Conservation (phyloP, 495 filamentous ascomycete species). For the Talaromyces ruber region DNA sequence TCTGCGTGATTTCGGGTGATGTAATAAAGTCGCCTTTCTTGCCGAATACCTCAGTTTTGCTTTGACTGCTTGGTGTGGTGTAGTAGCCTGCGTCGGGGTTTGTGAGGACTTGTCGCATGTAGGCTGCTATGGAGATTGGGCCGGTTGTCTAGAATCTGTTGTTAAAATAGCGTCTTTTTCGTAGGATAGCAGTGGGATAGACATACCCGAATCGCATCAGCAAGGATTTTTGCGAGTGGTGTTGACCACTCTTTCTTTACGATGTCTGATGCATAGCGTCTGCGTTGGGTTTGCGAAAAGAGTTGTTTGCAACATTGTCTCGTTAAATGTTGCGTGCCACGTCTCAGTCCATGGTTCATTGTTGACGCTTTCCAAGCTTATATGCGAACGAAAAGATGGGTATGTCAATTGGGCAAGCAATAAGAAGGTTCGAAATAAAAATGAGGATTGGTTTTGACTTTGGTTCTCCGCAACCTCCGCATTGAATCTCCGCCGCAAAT, state of each 20-base stretch:
- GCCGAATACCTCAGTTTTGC: conserved; percentile 74
- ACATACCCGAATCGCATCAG: conserved; percentile 70
- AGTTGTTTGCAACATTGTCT: conserved; percentile 16
- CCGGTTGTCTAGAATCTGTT: conserved; percentile 56
- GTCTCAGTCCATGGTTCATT: conserved; percentile 27
- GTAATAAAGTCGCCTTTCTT: conserved; percentile 90
- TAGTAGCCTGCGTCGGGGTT: conserved; percentile 91
- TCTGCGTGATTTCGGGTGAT: conserved; percentile 92
- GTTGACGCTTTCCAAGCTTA: neutral
- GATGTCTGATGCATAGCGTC: conserved; percentile 29
- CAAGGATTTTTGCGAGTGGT: conserved; percentile 75
- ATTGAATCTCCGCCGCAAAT: neutral
- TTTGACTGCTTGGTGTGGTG: conserved; percentile 53
- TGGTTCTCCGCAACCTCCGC: conserved; percentile 7
- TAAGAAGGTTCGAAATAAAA: neutral
- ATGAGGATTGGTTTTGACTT: neutral
- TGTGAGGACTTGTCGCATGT: conserved; percentile 98
- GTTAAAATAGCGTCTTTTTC: neutral
- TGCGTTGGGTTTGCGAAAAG: conserved; percentile 9
- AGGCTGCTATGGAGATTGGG: conserved; percentile 82
- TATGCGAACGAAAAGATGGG: neutral
- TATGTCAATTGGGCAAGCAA: neutral
- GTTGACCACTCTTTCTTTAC: conserved; percentile 68
- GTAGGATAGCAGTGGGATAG: neutral
- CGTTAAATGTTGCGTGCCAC: conserved; percentile 23